Evolutionary conservation across 2,329 filamentous ascomycete genomes (phyloP).

Genomic region (Penicillium decumbens): DNA sequence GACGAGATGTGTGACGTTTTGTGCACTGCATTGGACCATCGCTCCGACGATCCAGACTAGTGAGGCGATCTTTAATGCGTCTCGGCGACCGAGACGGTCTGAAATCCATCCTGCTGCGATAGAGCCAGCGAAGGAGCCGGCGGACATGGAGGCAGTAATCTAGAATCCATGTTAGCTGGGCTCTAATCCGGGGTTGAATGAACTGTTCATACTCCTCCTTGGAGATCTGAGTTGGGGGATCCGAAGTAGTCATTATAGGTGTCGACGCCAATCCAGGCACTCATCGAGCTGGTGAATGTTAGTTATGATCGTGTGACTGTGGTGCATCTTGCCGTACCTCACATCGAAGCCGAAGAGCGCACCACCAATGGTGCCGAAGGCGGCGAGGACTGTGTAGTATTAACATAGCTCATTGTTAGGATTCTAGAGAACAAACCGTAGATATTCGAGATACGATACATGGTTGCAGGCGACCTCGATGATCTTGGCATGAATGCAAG

Average conservation of each 20-base stretch:
- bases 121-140: constrained; percentile 21
- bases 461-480: constrained; percentile 7
- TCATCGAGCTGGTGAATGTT: constrained; percentile 31
- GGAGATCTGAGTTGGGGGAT: constrained; percentile 38
- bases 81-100: constrained; percentile 25
- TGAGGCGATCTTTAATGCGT: constrained; percentile 24
- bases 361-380: constrained; percentile 54
- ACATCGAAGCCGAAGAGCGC: constrained; percentile 58
- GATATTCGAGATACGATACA: constrained; percentile 46
- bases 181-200: background rate
- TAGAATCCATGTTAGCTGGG: constrained; percentile 16
- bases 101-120: constrained; percentile 23
- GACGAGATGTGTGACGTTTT: constrained; percentile 24
- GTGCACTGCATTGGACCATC: constrained; percentile 27
- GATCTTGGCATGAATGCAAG: background rate
- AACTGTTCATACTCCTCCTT: constrained; percentile 30
- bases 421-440: constrained; percentile 31
- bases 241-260: constrained; percentile 55
- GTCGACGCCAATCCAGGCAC: constrained; percentile 47
- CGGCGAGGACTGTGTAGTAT: constrained; percentile 44
- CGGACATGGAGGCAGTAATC: constrained; percentile 59
- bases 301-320: background rate
- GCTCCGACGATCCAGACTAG: constrained; percentile 26
- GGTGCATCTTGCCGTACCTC: constrained; percentile 40
- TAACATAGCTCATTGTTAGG: background rate